Percentiles rank a stretch among this genome's conserved stretches.
Conservation (phyloP, 768 basidiomycete species). For the Lactarius indigo region DNA sequence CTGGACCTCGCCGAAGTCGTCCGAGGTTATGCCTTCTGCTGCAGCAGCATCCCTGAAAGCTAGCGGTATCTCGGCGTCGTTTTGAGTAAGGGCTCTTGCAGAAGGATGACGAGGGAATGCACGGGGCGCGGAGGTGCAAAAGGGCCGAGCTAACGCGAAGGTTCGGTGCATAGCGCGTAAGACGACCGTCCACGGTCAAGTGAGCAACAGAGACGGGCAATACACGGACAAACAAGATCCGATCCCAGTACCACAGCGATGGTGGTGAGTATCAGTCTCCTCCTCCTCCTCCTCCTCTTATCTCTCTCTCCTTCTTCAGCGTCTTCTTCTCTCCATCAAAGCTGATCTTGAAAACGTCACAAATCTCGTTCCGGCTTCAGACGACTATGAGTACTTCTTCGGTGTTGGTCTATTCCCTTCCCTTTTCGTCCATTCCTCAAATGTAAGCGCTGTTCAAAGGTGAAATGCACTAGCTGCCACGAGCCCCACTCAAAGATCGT, state of each 20-base stretch:
- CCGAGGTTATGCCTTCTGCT: conserved; percentile 27
- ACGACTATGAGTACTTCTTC: conserved; percentile 80
- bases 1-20: conserved; percentile 11
- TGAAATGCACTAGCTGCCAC: conserved; percentile 76
- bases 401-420: conserved; percentile 41
- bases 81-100: not conserved
- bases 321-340: conserved; percentile 63
- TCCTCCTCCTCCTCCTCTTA: conserved; percentile 16
- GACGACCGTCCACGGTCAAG: not conserved
- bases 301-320: conserved; percentile 36
- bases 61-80: conserved; percentile 11
- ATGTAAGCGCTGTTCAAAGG: conserved; percentile 38
- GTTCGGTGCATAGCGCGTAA: conserved; percentile 1
- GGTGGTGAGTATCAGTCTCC: conserved; percentile 11
- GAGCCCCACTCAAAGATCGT: conserved; percentile 73
- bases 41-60: conserved; percentile 14
- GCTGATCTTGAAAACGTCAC: conserved; percentile 82
- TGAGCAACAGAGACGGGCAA: not conserved
- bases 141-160: conserved; percentile 22
- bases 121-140: conserved; percentile 30
- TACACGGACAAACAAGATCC: conserved; percentile 23
- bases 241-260: not conserved
- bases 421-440: conserved; percentile 1
- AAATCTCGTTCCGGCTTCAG: conserved; percentile 56
- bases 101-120: conserved; percentile 18